Evolutionary conservation across 352 stramenopile species (phyloP).

Genomic region (Phytophthora nicotianae): DNA sequence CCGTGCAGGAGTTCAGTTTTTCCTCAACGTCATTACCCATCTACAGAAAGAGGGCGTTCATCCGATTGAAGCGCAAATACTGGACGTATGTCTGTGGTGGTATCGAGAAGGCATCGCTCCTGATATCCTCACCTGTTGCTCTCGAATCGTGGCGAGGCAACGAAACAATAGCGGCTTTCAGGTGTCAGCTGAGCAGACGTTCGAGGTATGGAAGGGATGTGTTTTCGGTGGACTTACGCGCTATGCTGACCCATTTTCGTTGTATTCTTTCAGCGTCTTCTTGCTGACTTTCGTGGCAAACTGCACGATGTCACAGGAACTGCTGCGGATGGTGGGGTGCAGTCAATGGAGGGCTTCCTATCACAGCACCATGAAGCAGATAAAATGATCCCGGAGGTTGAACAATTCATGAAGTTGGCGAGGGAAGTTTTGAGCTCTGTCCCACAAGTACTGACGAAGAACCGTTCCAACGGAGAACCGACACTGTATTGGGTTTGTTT

Average conservation of each 20-base stretch:
- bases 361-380: constrained; percentile 39
- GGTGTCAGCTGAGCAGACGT: constrained; percentile 26
- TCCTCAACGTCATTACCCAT: constrained; percentile 46
- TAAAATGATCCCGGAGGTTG: constrained; percentile 49
- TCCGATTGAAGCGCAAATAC: constrained; percentile 45
- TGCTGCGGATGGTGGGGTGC: constrained; percentile 21
- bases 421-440: constrained; percentile 51
- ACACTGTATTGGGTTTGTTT: constrained; percentile 50
- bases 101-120: constrained; percentile 46
- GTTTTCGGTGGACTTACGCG: neutral
- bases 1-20: constrained; percentile 51
- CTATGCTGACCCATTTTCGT: neutral
- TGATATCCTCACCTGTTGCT: constrained; percentile 52
- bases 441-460: constrained; percentile 38
- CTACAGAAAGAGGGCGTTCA: constrained; percentile 17
- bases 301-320: constrained; percentile 41
- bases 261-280: constrained; percentile 33
- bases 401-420: constrained; percentile 57
- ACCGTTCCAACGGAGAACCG: constrained; percentile 25
- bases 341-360: constrained; percentile 44
- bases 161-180: constrained; percentile 36
- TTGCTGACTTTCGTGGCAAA: constrained; percentile 47
- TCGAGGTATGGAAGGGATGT: constrained; percentile 30
- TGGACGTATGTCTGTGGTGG: constrained; percentile 50
- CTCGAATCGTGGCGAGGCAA: constrained; percentile 45